phyloP scores from a whole-genome alignment of 1,284 basidiomycete genomes.

The Inonotus hispidus region DNA sequence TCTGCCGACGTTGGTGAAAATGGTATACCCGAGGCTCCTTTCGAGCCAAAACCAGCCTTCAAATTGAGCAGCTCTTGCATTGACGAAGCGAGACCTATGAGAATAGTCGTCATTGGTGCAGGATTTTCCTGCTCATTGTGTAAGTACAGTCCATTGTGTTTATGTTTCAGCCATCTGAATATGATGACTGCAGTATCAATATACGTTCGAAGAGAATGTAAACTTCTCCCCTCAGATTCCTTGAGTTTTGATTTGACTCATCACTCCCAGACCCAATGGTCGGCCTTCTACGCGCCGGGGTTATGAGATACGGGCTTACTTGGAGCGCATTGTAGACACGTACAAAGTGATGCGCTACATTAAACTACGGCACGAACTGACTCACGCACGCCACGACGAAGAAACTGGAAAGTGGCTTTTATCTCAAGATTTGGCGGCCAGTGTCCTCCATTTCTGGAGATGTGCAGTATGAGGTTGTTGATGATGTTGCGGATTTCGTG shows the following conservation, averaged over 20 bases:
- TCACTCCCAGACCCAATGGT: conserved; percentile 45
- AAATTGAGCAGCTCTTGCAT: conserved; percentile 32
- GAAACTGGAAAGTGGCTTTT: conserved; percentile 48
- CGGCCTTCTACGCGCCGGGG: conserved; percentile 54
- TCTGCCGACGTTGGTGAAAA: neutral
- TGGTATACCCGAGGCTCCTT: neutral
- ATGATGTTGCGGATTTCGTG: conserved; percentile 48
- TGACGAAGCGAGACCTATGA: conserved; percentile 45
- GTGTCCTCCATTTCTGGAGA: conserved; percentile 16
- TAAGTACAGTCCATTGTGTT: conserved; percentile 25
- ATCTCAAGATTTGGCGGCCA: conserved; percentile 41
- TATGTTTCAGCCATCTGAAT: neutral
- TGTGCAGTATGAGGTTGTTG: conserved; percentile 38
- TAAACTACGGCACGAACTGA: conserved; percentile 48
- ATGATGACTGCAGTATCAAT: conserved; percentile 42
- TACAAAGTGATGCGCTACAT: conserved; percentile 50
- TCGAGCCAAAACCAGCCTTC: neutral
- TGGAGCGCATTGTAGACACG: conserved; percentile 51
- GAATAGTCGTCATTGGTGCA: conserved; percentile 46
- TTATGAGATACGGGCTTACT: conserved; percentile 48
- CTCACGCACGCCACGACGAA: conserved; percentile 46
- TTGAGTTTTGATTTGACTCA: neutral
- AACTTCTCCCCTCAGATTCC: neutral
- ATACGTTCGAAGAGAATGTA: conserved; percentile 51
- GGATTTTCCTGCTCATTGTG: conserved; percentile 53